Evolutionary conservation across 2,329 filamentous ascomycete genomes (phyloP).

Genomic region (Fusarium sp.): DNA sequence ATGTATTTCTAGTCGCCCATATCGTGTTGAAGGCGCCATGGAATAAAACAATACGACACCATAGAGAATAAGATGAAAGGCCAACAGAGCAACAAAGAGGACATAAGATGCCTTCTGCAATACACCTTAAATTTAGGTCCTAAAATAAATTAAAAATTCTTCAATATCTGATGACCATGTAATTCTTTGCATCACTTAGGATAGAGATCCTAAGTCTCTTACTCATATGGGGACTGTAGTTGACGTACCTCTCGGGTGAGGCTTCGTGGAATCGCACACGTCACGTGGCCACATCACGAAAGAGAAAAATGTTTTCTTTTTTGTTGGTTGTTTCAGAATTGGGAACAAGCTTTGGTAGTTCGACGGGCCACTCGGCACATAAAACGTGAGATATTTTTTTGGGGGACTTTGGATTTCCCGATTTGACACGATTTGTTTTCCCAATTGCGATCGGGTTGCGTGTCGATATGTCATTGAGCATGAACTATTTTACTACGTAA

Average conservation of each 20-base stretch:
- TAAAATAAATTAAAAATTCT: not conserved
- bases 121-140: not conserved
- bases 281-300: not conserved
- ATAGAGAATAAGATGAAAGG: too few species aligned
- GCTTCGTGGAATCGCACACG: not conserved
- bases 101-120: too few species aligned
- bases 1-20: not conserved
- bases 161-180: not conserved
- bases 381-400: not conserved
- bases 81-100: too few species aligned
- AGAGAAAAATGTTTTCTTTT: not conserved
- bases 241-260: not conserved
- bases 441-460: constrained; percentile 27
- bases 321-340: constrained; percentile 23
- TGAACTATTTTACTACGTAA: constrained; percentile 8
- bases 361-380: not conserved
- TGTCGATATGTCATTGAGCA: constrained; percentile 26
- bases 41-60: too few species aligned
- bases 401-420: constrained; percentile 11
- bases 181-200: not conserved
- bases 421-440: constrained; percentile 22
- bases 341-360: constrained; percentile 25
- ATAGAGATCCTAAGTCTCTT: too few species aligned
- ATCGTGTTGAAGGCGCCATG: too few species aligned
- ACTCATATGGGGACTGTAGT: not conserved